Conservation (phyloP, 108 stramenopile genomes). For the Conticribra weissflogii region DNA sequence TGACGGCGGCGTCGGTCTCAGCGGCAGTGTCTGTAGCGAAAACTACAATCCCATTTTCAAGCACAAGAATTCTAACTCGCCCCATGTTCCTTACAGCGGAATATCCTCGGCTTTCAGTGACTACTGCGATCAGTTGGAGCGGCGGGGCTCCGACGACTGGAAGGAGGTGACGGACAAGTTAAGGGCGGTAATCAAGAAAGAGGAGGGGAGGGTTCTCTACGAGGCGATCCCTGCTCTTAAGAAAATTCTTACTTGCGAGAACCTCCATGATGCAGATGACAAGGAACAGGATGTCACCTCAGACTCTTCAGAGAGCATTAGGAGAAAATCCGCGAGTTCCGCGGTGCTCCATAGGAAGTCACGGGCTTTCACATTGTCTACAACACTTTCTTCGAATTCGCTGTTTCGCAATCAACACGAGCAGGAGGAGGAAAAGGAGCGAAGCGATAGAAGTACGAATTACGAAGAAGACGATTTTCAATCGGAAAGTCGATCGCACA, state of each 20-base stretch:
- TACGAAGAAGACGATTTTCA: background rate
- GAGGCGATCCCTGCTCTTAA: conserved; percentile 9
- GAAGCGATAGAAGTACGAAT: background rate
- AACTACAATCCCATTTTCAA: no score
- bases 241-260: background rate
- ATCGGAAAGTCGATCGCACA: background rate
- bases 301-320: no score
- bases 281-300: no score
- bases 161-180: background rate
- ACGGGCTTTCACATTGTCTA: background rate
- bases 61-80: no score
- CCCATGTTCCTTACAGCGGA: conserved; percentile 12
- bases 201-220: conserved; percentile 7
- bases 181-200: background rate
- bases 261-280: background rate
- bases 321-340: no score
- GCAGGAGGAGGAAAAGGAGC: background rate
- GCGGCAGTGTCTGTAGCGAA: background rate
- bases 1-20: no score
- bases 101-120: conserved; percentile 7
- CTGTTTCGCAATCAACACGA: background rate
- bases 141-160: background rate
- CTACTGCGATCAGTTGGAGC: conserved; percentile 9
- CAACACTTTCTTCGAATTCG: background rate
- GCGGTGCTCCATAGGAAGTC: background rate